Base-by-base conservation (phyloP, 371 early-diverging fungal genomes). In the Saksenaea vasiformis region DNA sequence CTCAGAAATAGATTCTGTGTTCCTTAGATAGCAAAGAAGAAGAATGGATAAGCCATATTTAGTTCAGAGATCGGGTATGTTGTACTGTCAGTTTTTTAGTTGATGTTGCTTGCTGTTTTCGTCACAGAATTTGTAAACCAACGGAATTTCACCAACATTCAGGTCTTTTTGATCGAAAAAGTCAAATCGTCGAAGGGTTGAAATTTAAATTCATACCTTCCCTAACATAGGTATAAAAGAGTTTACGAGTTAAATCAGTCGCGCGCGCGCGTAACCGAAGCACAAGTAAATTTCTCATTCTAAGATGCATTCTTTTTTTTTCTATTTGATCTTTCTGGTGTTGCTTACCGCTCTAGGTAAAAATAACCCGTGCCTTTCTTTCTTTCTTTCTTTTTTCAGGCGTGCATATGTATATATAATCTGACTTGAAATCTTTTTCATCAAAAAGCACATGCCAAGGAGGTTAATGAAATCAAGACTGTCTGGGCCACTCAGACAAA, bases 181-280 rank as follows among this genome's bases (percentile, higher is more conserved):
- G 9, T 10, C 17, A 10, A 22, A 22, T 47, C 19, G 9, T 47
- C 7, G 22, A 22, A 47, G 51, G 24, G 51, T 47, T 47, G 51
- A 22, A 47, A 47, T 47, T 47, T 22, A 47, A 47, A 47, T 47
- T 22, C 51, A 47, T 47, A 47, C 51, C 51, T 47, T 47, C 51
- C 51, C 9, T 47, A 22, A 47, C 24, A 47, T 22, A 22, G 26
- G 10, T 47, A 47, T 47, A 47, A 47, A 47, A 47, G 22, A n/a
- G 19, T 22, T 17, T 22, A 10, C 10, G 22, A 22, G 8, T 22
- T 22, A 47, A 47, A 22, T 19, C 22, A 47, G 5, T 10, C 17
- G 24, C 51, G 27, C 51, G 51, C 24, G 51, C 51, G 51, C 51
- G 51, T 47, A 17, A 17, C 43, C 43, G 14, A 8, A 38, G 8